Evolutionary conservation across 768 basidiomycete species (phyloP).

Genomic region (Boletellus emodensis): DNA sequence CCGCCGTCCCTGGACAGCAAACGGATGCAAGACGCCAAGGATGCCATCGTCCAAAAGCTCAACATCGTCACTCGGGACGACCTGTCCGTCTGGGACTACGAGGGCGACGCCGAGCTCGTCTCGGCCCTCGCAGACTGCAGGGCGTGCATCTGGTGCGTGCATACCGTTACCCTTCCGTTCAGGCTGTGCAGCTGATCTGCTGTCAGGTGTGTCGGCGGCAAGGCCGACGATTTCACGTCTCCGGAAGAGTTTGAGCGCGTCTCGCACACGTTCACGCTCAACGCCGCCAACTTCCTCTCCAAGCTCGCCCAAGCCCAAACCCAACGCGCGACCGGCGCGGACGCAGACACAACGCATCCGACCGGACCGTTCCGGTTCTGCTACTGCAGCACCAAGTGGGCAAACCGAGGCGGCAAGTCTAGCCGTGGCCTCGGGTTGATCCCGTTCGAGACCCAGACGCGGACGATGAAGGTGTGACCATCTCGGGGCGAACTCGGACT

Average conservation of each 20-base stretch:
- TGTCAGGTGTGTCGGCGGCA: slow-evolving; percentile 25
- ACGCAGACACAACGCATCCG: not conserved
- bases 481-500: too few relatives aligned
- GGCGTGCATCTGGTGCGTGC: slow-evolving; percentile 24
- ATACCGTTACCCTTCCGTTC: not conserved
- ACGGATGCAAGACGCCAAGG: slow-evolving; percentile 10
- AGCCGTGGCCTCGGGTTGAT: slow-evolving; percentile 5
- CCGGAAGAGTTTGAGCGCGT: slow-evolving; percentile 26
- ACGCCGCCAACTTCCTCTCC: slow-evolving; percentile 21
- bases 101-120: slow-evolving; percentile 22
- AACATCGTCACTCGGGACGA: slow-evolving; percentile 22
- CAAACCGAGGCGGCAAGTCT: slow-evolving; percentile 14
- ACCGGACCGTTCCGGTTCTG: slow-evolving; percentile 22
- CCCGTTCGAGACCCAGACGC: slow-evolving; percentile 14
- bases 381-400: slow-evolving; percentile 26
- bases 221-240: slow-evolving; percentile 17
- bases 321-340: not conserved
- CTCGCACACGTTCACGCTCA: slow-evolving; percentile 23
- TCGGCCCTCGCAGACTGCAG: slow-evolving; percentile 19
- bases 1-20: slow-evolving; percentile 22
- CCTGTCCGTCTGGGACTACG: slow-evolving; percentile 25
- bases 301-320: slow-evolving; percentile 11
- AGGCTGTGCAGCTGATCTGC: too few relatives aligned
- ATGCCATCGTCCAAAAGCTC: slow-evolving; percentile 19
- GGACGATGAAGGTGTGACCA: slow-evolving; percentile 28